These are phyloP conservation scores for Phytopythium litorale DNA, from an alignment of 352 stramenopile genomes.

Conservation along the genomic window DNA sequence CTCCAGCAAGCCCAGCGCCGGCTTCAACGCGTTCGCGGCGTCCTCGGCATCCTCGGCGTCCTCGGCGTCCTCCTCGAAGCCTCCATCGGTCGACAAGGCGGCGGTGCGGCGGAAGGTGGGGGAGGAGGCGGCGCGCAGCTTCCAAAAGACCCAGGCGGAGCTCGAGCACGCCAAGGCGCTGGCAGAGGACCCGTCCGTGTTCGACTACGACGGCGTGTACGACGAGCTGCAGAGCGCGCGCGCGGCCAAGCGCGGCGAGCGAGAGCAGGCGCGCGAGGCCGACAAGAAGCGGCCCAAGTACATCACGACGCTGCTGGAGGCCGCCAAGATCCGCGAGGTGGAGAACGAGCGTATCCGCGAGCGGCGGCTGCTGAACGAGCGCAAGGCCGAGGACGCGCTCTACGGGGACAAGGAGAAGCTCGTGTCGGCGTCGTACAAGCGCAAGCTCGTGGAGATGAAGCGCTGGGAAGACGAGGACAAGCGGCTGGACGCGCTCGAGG, in stretches of 20 bases:
- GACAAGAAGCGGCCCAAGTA: conserved; percentile 86
- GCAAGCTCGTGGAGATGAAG: conserved; percentile 88
- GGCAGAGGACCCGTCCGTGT: conserved; percentile 78
- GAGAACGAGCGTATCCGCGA: conserved; percentile 89
- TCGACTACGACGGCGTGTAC: conserved; percentile 91
- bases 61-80: not conserved
- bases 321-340: conserved; percentile 87
- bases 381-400: conserved; percentile 73
- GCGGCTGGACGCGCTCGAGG: conserved; percentile 58
- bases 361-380: conserved; percentile 79
- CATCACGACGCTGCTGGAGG: conserved; percentile 86
- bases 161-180: conserved; percentile 50
- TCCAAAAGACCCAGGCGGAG: conserved; percentile 49
- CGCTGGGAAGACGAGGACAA: conserved; percentile 84
- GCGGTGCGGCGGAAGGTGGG: conserved; percentile 26
- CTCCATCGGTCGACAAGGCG: conserved; percentile 4
- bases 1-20: not conserved
- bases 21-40: not conserved
- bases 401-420: conserved; percentile 90
- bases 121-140: conserved; percentile 44
- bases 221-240: conserved; percentile 70
- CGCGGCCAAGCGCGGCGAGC: conserved; percentile 29
- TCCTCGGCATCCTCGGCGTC: not conserved
- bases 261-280: conserved; percentile 40
- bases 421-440: conserved; percentile 89